Base-by-base conservation (phyloP, 805 yeast species). In the Lachancea fermentati region DNA sequence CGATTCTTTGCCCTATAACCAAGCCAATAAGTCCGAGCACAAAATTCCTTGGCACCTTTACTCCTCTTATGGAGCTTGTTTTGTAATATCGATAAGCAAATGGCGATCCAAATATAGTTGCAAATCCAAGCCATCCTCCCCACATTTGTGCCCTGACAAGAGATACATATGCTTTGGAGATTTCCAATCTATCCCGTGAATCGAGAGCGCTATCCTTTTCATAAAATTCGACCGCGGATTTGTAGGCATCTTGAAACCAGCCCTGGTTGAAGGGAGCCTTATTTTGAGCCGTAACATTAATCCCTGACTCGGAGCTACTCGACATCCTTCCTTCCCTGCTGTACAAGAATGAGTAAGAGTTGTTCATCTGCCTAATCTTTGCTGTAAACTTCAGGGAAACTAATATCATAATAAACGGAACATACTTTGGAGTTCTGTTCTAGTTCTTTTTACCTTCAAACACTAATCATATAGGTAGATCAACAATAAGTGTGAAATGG, bases 161-260 rank as follows among this genome's bases (percentile, higher is more conserved):
- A 3, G 58, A 49, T 22, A 61, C 50, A 47, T 69, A 70, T 8
- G 69, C 57, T 9, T 57, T 51, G 3, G 72, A 64, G 16, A 77
- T 50, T 14, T 63, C 62, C 14, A 54, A 48, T 30, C 83, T 54
- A 34, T 77, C 78, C 4, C 55, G 52, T 1, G 61, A 44, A 15
- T 63, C 65, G 31, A 77, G 52, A 4, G 46, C 53, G 28, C 67
- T 69, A 45, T 77, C 83, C 29, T 63, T 65, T 30, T 74, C 73
- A 45, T 75, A 73, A 51, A 77, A 75, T 19, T 63, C 58, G 39
- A 69, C 56, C 2, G 78, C 77, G n/a, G 57, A 50, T 11, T 63
- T 47, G 43, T 66, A 67, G 1, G 74, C 73, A 34, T 62, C 63
- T 32, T 63, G 46, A 32, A 62, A 54, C 65, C 65, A 60, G 4